Evolutionary conservation across 345 rosid species (phyloP).

Genomic region (Ceriops tagal): DNA sequence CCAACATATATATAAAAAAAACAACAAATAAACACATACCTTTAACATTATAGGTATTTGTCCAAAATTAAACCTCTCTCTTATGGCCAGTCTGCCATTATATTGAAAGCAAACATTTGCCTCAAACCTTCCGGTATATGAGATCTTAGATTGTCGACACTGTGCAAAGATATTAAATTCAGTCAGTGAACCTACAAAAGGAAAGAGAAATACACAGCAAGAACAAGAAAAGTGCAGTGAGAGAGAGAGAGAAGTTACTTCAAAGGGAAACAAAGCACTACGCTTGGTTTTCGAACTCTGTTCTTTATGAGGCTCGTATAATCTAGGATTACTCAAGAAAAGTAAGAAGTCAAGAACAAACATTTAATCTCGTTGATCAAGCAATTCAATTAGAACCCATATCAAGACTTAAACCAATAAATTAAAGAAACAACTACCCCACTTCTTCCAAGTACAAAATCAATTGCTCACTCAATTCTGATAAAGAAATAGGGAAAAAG

Average conservation of each 20-base stretch:
- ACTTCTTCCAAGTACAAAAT: no score
- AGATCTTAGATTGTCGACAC: constrained; percentile 85
- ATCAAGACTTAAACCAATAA: neutral
- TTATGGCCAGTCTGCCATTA: constrained; percentile 36
- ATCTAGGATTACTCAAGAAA: constrained; percentile 50
- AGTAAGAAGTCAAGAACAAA: constrained; percentile 59
- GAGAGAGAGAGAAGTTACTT: constrained; percentile 39
- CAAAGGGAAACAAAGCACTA: constrained; percentile 56
- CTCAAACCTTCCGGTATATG: constrained; percentile 65
- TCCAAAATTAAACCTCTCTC: constrained; percentile 69
- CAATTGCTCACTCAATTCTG: no score
- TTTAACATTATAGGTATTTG: constrained; percentile 82
- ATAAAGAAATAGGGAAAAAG: no score
- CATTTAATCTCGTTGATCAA: neutral
- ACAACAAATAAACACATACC: constrained; percentile 31
- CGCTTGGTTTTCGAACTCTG: constrained; percentile 32
- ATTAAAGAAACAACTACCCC: neutral
- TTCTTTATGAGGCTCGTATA: constrained; percentile 61
- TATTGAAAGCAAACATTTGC: constrained; percentile 59
- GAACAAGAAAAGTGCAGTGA: neutral
- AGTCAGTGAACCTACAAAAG: neutral
- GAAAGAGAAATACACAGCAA: neutral
- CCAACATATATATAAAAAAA: neutral
- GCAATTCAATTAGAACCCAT: no score
- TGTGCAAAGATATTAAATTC: constrained; percentile 28